phyloP scores from a whole-genome alignment of 257 asterid species.

The Nicotiana benthamiana region DNA sequence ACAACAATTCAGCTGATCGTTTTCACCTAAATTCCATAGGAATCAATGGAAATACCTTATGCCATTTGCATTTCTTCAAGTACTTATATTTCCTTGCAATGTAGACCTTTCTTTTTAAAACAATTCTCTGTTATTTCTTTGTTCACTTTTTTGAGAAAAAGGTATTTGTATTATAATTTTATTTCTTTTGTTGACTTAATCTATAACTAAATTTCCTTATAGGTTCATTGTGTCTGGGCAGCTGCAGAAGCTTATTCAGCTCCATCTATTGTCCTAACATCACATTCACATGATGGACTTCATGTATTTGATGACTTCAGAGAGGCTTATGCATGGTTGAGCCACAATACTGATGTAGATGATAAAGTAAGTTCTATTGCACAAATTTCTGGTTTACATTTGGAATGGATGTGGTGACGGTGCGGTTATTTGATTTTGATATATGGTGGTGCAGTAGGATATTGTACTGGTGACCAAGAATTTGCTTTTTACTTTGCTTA shows the following conservation, averaged over 20 bases:
- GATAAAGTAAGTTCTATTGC: conserved; percentile 61
- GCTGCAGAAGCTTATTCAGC: conserved; percentile 99
- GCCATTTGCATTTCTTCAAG: background rate
- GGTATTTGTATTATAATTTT: background rate
- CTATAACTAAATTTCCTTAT: background rate
- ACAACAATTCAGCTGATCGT: no score
- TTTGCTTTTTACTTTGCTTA: background rate
- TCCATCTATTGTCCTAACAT: conserved; percentile 90
- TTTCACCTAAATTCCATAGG: background rate
- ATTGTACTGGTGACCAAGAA: background rate
- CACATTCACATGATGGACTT: conserved; percentile 79
- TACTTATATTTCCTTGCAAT: background rate
- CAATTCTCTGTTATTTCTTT: background rate
- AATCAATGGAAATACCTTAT: background rate
- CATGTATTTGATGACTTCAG: conserved; percentile 99
- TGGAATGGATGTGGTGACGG: background rate
- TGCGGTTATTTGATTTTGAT: background rate
- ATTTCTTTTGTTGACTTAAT: conserved; percentile 15
- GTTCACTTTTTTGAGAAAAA: conserved; percentile 10
- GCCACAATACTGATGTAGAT: conserved; percentile 97
- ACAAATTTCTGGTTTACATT: background rate
- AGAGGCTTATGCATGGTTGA: conserved; percentile 98
- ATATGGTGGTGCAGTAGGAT: background rate
- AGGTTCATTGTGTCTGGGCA: conserved; percentile 99
- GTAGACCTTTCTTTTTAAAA: background rate